Base-by-base conservation (phyloP, 257 asterid genomes). In the Plantago major region DNA sequence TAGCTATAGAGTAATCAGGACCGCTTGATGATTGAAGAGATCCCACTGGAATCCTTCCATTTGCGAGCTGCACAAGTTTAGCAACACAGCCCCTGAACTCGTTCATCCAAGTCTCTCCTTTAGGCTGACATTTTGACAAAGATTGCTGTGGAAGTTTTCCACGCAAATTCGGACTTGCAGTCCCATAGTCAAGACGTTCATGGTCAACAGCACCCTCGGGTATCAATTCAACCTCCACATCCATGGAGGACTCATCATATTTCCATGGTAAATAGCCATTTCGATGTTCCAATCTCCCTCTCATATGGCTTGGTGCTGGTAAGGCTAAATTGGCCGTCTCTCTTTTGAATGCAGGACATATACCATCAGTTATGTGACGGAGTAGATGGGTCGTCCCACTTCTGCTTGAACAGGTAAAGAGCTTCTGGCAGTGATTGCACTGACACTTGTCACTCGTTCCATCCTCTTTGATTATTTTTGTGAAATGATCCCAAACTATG, bases 301-400 rank as follows among this genome's bases (percentile, higher is more conserved):
- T 73, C 17, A 45, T 40, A 63, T 72, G 75, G 69, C 72, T 71
- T 10, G 77, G 66, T 53, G 58, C 13, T 9, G 50, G 47, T 43
- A 58, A 15, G 49, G 81, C 45, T 17, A 67, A 66, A 43, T 51
- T 68, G 10, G 81, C 84, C 67, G 68, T 84, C 43, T 76, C 88
- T 55, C 75, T 80, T 69, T 77, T 82, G 58, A 72, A 82, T 14
- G 55, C 85, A 3, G 93, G 94, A 59, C 99, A 89, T 47, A 76
- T 81, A 6, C 95, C 95, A 38, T 81, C 94, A 1, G 89, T 69
- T 65, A 93, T 71, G 73, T 89, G 97, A 46, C 96, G 95, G 58
- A 89, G 95, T 18, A 93, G 84, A 79, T 89, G 96, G 18, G 92
- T 83, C 0, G 99, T 93, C 71, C 97, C 99, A 15, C 85, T 80